Conservation (phyloP, 1,284 basidiomycete species). For the Puccinia coronata region DNA sequence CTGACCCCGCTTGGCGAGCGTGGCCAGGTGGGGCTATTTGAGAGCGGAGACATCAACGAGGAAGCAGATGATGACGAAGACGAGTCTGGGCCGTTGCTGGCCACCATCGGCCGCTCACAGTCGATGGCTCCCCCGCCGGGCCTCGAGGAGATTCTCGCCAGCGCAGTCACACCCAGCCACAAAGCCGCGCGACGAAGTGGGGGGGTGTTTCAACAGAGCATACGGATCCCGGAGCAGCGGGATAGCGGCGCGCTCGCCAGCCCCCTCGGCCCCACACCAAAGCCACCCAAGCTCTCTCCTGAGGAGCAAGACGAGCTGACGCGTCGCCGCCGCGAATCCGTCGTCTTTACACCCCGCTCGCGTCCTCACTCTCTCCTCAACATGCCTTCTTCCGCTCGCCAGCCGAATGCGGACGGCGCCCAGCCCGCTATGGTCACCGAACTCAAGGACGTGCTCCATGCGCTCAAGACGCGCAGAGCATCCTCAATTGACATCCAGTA, state of each 20-base stretch:
- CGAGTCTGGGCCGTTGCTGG: neutral
- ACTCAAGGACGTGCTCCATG: constrained; percentile 42
- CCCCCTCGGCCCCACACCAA: neutral
- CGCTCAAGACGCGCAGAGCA: constrained; percentile 13
- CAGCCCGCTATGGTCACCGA: constrained; percentile 36
- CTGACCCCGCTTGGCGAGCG: constrained; percentile 26
- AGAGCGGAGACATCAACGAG: neutral
- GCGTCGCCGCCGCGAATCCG: constrained; percentile 9
- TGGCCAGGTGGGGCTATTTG: neutral
- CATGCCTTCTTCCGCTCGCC: neutral
- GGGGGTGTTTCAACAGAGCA: neutral
- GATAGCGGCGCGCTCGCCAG: neutral
- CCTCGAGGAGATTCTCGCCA: constrained; percentile 29
- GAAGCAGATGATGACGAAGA: neutral
- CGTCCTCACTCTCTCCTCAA: neutral
- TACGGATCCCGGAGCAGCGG: neutral
- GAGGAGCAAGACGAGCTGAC: constrained; percentile 16
- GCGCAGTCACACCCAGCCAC: neutral
- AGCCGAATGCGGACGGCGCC: neutral
- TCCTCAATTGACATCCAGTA: neutral
- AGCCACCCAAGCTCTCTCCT: neutral
- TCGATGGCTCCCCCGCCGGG: constrained; percentile 9
- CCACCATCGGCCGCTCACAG: neutral
- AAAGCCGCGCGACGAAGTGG: neutral
- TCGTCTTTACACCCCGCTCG: neutral